Evolutionary conservation across 1,139 yeast genomes (phyloP).

Genomic region (Wickerhamomyces sp.): DNA sequence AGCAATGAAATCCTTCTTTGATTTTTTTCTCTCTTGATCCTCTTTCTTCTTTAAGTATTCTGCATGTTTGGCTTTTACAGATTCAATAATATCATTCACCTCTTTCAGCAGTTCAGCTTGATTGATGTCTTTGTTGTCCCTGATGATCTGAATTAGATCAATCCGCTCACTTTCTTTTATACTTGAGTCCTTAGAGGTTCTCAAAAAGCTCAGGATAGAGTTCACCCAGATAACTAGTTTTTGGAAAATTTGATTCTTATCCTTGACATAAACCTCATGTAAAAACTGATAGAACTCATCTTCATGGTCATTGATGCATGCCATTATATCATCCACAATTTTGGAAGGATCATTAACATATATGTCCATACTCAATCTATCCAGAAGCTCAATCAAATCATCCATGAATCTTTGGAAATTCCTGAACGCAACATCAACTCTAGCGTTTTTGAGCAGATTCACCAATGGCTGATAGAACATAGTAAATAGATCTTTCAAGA

Average conservation of each 20-base stretch:
- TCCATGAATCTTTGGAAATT: slow-evolving; percentile 70
- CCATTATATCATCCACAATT: slow-evolving; percentile 62
- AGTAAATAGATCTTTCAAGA: slow-evolving; percentile 67
- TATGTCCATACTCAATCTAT: slow-evolving; percentile 39
- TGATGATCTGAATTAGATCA: slow-evolving; percentile 31
- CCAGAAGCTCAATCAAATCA: slow-evolving; percentile 56
- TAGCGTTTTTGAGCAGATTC: slow-evolving; percentile 67
- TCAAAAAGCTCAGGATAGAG: slow-evolving; percentile 54
- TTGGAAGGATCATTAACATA: slow-evolving; percentile 37
- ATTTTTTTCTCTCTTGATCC: slow-evolving; percentile 19
- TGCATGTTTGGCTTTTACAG: slow-evolving; percentile 39
- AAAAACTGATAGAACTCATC: slow-evolving; percentile 67
- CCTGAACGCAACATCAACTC: slow-evolving; percentile 68
- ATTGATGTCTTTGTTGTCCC: slow-evolving; percentile 23
- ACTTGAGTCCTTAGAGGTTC: slow-evolving; percentile 44
- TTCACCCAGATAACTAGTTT: slow-evolving; percentile 71
- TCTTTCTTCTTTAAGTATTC: slow-evolving; percentile 29
- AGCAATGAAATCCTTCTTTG: slow-evolving; percentile 27
- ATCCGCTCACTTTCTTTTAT: slow-evolving; percentile 27
- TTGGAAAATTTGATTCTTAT: slow-evolving; percentile 65
- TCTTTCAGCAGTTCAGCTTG: slow-evolving; percentile 36
- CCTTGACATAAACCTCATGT: slow-evolving; percentile 71
- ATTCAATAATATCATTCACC: slow-evolving; percentile 38
- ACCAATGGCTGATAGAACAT: slow-evolving; percentile 84
- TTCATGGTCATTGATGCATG: slow-evolving; percentile 64